Conservation (phyloP, 176 grass and related monocot genomes). For the Raddia distichophylla region DNA sequence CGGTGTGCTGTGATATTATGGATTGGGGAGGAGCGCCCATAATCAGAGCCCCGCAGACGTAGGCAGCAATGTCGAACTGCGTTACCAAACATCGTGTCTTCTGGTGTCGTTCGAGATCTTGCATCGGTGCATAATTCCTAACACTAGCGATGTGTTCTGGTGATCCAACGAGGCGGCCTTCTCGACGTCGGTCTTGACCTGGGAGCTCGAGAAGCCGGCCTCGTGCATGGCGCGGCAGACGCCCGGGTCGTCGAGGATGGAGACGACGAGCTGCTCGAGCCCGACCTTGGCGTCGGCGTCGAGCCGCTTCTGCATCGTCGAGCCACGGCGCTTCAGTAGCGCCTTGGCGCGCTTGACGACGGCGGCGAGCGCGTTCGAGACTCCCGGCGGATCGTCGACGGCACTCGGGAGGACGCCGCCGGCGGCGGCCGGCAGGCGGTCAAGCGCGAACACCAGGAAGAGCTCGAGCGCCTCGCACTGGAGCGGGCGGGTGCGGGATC, state of each 20-base stretch:
- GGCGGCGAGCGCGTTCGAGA: constrained; percentile 64
- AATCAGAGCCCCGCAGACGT: no score
- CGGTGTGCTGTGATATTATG: no score
- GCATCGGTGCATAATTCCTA: no score
- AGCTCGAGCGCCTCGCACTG: constrained; percentile 60
- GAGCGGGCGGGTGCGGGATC: constrained; percentile 57
- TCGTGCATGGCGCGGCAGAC: constrained; percentile 65
- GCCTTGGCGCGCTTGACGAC: constrained; percentile 63
- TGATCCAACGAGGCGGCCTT: constrained; percentile 7
- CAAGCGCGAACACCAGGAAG: constrained; percentile 60
- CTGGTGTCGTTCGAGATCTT: no score
- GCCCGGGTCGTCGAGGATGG: constrained; percentile 63
- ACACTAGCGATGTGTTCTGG: no score
- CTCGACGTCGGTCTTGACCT: constrained; percentile 54
- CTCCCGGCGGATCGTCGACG: constrained; percentile 37
- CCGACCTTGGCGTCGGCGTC: constrained; percentile 45
- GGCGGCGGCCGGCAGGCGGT: constrained; percentile 41
- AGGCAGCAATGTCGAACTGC: no score
- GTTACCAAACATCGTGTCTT: no score
- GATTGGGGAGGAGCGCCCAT: no score
- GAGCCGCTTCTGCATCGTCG: not conserved
- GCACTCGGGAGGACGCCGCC: not conserved
- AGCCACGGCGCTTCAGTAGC: constrained; percentile 45
- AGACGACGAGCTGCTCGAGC: constrained; percentile 57
- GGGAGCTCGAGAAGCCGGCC: constrained; percentile 56